Evolutionary conservation across 2,329 filamentous ascomycete genomes (phyloP), one percentile per base, ranked within the genome.

Genomic region (Lasiodiplodia sp.): DNA sequence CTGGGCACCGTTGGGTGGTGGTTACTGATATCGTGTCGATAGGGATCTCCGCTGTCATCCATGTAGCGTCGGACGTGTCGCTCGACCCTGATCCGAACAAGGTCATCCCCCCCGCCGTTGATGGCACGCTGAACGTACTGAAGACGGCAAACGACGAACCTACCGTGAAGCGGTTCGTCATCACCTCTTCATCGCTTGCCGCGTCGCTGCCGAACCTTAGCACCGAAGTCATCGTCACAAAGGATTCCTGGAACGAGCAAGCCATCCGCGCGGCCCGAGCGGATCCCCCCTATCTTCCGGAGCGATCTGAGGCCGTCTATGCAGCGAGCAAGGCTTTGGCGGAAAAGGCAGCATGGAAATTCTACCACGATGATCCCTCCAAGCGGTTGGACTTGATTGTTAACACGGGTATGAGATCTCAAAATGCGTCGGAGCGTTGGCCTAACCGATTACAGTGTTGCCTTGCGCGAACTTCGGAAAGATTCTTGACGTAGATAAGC

Each of bases 291-390:
- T 67, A 58, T 25, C 74, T 73, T 66, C 75, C 73, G 49, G 75
- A 72, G 37, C 68, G 74, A 28, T 69, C 66, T 8, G 74, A 73
- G 57, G 71, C 73, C 5, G 76, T 80, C 14, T 84, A 84, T 67
- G 73, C 75, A 10, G 82, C 81, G 2, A 80, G 77, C 55, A 85
- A 85, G 69, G 78, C 75, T 0, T 77, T 82, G 63, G 77, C 73
- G 2, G 83, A 85, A 71, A 75, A 77, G 14, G 77, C 77, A 10
- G 71, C 81, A 0, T 84, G 82, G 82, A 78, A 79, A 28, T 83
- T 79, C 68, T 70, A 81, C 8, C 73, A 78, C 34, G 75, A 80
- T 47, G 44, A 21, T n/a, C 18, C 12, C 44, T 10, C 18, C 18
- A 76, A 80, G 38, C 77, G 79, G 34, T 79, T 81, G 7, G 65